phyloP scores from a whole-genome alignment of 768 basidiomycete genomes.

The Terana coerulea region DNA sequence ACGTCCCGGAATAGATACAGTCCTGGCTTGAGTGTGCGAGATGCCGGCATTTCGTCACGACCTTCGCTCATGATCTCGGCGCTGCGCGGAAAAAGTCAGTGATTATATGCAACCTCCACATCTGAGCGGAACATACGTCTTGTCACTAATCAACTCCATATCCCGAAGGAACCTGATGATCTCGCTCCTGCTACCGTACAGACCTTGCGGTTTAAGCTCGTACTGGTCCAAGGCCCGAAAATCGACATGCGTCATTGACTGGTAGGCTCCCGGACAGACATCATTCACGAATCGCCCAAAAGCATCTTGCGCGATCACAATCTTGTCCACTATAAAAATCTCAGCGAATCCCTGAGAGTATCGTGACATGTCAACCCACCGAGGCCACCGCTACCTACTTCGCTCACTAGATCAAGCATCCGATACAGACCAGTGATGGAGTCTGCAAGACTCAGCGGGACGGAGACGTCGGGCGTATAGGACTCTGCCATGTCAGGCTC shows the following conservation, averaged over 20 bases:
- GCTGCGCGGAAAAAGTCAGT: slow-evolving; percentile 12
- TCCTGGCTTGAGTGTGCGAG: slow-evolving; percentile 42
- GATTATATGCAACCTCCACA: neutral
- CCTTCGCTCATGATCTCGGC: slow-evolving; percentile 17
- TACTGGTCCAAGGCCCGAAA: slow-evolving; percentile 48
- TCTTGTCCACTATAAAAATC: slow-evolving; percentile 65
- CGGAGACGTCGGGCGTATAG: too few species aligned
- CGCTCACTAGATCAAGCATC: slow-evolving; percentile 50
- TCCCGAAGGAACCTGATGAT: slow-evolving; percentile 43
- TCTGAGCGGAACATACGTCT: slow-evolving; percentile 31
- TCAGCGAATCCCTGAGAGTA: too few species aligned
- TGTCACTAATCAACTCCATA: slow-evolving; percentile 33
- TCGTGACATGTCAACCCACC: slow-evolving; percentile 30
- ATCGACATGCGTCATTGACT: slow-evolving; percentile 51
- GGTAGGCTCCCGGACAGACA: slow-evolving; percentile 48
- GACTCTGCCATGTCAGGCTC: too few species aligned
- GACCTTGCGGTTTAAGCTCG: slow-evolving; percentile 45
- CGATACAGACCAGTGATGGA: slow-evolving; percentile 45
- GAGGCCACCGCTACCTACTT: slow-evolving; percentile 46
- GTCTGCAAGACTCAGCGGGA: slow-evolving; percentile 10
- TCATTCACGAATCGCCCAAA: slow-evolving; percentile 45
- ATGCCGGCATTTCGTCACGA: slow-evolving; percentile 16
- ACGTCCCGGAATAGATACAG: slow-evolving; percentile 38
- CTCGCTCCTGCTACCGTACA: slow-evolving; percentile 53
- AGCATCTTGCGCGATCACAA: slow-evolving; percentile 53